Evolutionary conservation across 441 rosid species (phyloP), one percentile per base, ranked within the genome.

Genomic region (Oxalis stricta): DNA sequence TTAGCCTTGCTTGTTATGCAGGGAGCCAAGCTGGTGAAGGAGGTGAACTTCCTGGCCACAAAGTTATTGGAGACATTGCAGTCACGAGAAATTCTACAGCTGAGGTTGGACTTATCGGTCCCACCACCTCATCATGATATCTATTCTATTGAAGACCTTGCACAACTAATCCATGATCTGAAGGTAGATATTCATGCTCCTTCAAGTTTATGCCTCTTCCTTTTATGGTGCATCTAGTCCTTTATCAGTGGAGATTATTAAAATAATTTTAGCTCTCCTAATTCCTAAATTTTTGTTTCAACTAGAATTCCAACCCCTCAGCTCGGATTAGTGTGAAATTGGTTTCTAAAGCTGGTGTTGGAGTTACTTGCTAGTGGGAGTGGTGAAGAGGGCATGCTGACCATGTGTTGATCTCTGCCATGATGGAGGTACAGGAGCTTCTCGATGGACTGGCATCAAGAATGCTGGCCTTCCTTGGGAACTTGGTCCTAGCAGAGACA

Each of bases 21-120:
- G 99, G 99, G 99, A 30, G 99, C 99, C 31, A 93, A 93, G 70
- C 99, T 38, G 99, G 99, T 54, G 99, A 93, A 77, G 99, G 99
- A 55, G 99, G 99, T 32, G 99, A 93, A 64, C 96, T 93, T 63
- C 99, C 99, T 26, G 99, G 99, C 47, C 96, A 93, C 68, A 93
- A 93, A 70, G 99, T 93, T 47, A 83, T 88, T 20, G 99, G 96
- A 50, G 99, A 93, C 60, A 88, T 93, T 54, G 99, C 99, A 47
- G 74, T 85, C 38, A 93, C 99, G 30, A 70, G 99, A 61, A 79
- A 93, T 45, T 93, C 99, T 44, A 93, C 97, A 3, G 97, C 97
- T 31, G 99, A 97, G 32, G 99, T 93, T 50, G 99, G 99, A 26
- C 95, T 93, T 48, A 93, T 93, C 30, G 88, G 99, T 58, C 99